These are phyloP conservation scores for Boletus pseudopeckii DNA, from an alignment of 768 basidiomycete species.

Conservation along the genomic window DNA sequence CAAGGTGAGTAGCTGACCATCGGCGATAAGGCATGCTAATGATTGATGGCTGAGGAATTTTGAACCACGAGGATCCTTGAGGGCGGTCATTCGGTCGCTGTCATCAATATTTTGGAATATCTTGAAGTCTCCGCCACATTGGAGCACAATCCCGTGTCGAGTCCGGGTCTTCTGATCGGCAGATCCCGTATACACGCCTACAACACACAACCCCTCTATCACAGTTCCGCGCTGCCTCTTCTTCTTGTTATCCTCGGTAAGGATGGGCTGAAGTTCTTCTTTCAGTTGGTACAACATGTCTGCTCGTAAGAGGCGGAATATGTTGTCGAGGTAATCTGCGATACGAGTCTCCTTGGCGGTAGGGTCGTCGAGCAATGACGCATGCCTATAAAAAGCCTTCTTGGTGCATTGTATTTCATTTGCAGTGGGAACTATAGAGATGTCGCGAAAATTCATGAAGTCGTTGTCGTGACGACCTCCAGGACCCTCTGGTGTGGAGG, in stretches of 20 bases:
- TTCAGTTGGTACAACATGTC: conserved; percentile 58
- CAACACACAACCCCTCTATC: conserved; percentile 37
- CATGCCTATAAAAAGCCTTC: conserved; percentile 18
- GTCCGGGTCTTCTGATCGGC: conserved; percentile 26
- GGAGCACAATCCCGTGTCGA: conserved; percentile 42
- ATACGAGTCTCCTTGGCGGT: conserved; percentile 35
- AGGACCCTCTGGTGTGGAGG: conserved; percentile 32
- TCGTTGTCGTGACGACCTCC: conserved; percentile 67
- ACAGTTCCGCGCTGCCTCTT: conserved; percentile 34
- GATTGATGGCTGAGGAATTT: conserved; percentile 53
- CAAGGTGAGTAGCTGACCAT: conserved; percentile 48
- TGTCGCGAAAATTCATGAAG: conserved; percentile 51
- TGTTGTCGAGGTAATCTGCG: conserved; percentile 57
- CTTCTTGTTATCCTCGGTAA: conserved; percentile 37
- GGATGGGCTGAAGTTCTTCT: conserved; percentile 49
- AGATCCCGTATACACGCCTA: conserved; percentile 35
- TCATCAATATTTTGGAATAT: conserved; percentile 33
- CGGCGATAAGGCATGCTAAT: conserved; percentile 48
- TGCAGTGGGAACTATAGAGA: conserved; percentile 62
- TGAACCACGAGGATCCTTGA: conserved; percentile 30
- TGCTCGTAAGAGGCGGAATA: conserved; percentile 62
- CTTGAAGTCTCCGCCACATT: conserved; percentile 36
- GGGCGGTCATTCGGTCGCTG: conserved; percentile 37
- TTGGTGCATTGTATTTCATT: conserved; percentile 49
- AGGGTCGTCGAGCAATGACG: conserved; percentile 42